Evolutionary conservation across 73 alveolate genomes (phyloP), one percentile per base, ranked within the genome.

Genomic region (Blepharisma japonicum): DNA sequence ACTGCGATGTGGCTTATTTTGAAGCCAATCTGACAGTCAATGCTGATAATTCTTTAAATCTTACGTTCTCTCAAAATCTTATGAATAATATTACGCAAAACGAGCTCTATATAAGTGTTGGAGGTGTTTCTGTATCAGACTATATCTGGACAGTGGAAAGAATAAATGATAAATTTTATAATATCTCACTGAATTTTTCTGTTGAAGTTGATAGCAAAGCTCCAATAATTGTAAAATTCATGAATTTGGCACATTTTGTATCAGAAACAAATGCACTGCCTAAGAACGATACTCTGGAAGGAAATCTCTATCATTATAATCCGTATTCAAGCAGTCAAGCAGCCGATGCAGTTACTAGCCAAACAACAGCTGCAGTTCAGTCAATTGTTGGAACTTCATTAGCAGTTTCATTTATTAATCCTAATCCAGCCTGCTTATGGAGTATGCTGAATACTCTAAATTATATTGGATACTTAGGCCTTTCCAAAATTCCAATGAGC

Each of bases 391-490:
- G 47, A 61, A 39, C 74, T 14, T n/a, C 23, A 3, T 2, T 39
- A 61, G 74, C 74, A 5, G 46, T 39, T 20, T 61, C 74, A 61
- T 18, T 61, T 8, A 61, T 61, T 4, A 61, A 61, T 39, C 74
- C 74, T 20, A 61, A 61, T 25, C 74, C 74, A 20, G 74, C 74
- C 2, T 61, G 74, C 23, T 25, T 61, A 18, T 61, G 74, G 74
- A 61, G 74, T 61, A 14, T 61, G 18, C 14, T 61, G 18, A 61
- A 61, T 25, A 61, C 74, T 18, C 18, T 61, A 14, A n/a, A 61
- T 14, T 14, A 14, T n/a, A 61, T 61, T 2, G 2, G 5, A 8
- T 61, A 14, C 23, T 14, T 61, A 20, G 46, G 14, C 39, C 47
- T 61, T 20, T 1, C 74, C 11, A 61, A n/a, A 8, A 39, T 61